Evolutionary conservation across 805 yeast species (phyloP).

Genomic region (Candida easanensis): DNA sequence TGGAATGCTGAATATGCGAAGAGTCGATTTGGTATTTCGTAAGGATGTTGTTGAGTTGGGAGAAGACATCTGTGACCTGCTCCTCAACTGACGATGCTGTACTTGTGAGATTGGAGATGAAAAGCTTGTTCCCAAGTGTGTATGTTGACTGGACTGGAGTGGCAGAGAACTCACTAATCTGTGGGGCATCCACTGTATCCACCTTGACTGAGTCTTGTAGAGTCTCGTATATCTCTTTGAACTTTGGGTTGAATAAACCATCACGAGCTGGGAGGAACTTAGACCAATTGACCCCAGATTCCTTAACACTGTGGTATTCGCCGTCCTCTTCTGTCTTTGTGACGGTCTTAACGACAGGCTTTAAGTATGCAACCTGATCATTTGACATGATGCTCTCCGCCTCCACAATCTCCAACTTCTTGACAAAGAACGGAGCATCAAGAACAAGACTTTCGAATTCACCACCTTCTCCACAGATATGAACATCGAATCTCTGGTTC

Average conservation of each 20-base stretch:
- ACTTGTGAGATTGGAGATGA: slow-evolving; percentile 42
- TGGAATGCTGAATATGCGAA: slow-evolving; percentile 54
- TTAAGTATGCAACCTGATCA: slow-evolving; percentile 72
- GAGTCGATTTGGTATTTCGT: slow-evolving; percentile 31
- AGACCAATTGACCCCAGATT: slow-evolving; percentile 22
- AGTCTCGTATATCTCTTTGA: slow-evolving; percentile 33
- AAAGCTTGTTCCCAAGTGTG: slow-evolving; percentile 31
- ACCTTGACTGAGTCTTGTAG: too few species aligned
- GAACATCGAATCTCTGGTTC: slow-evolving; percentile 71
- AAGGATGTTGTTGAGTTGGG: slow-evolving; percentile 38
- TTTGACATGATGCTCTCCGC: slow-evolving; percentile 27
- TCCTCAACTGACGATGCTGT: slow-evolving; percentile 28
- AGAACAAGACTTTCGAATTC: slow-evolving; percentile 93
- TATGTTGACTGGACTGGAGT: slow-evolving; percentile 8
- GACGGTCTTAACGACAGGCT: slow-evolving; percentile 49
- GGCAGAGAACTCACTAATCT: slow-evolving; percentile 2
- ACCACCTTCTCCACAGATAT: slow-evolving; percentile 98
- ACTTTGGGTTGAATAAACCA: slow-evolving; percentile 38
- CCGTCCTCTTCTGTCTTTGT: slow-evolving; percentile 31
- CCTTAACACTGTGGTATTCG: slow-evolving; percentile 21
- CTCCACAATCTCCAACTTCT: slow-evolving; percentile 34
- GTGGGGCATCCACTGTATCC: too few species aligned
- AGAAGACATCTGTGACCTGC: slow-evolving; percentile 52
- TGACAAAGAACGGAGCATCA: slow-evolving; percentile 80
- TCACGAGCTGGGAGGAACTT: slow-evolving; percentile 16